Percentiles rank a stretch among this genome's conserved stretches.
These are phyloP conservation scores for Guadua angustifolia DNA, from an alignment of 176 grass and related monocot genomes.

Conservation along the genomic window DNA sequence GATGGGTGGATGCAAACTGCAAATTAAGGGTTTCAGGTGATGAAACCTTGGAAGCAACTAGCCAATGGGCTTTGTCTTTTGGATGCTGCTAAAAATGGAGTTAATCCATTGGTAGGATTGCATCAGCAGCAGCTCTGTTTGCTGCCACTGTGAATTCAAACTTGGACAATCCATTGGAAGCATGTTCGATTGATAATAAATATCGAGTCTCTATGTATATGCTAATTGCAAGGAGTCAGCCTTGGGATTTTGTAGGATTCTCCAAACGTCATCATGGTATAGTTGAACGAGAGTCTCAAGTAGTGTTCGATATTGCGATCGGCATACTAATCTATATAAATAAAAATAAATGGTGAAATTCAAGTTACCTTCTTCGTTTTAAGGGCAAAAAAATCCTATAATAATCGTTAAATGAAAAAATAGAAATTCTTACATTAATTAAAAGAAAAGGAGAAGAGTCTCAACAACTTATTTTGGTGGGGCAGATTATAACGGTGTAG, in stretches of 20 bases:
- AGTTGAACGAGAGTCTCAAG: background rate
- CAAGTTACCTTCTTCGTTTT: no score
- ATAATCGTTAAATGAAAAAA: no score
- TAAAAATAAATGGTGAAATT: no score
- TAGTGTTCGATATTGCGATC: background rate
- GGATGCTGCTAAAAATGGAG: background rate
- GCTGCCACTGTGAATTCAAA: background rate
- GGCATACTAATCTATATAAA: background rate
- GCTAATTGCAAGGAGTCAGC: background rate
- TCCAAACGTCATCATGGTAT: background rate
- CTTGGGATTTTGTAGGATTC: background rate
- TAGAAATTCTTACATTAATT: no score
- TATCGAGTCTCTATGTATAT: background rate
- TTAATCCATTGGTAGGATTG: background rate
- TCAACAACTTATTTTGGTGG: no score
- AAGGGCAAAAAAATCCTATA: no score
- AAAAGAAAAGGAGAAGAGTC: no score
- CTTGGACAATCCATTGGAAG: background rate
- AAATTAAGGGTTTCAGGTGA: background rate
- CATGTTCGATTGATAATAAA: background rate
- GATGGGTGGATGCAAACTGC: background rate
- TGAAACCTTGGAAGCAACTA: constrained; percentile 17
- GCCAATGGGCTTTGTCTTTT: constrained; percentile 6
- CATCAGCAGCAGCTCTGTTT: background rate
- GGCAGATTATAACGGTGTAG: no score